Percentiles rank a stretch among this genome's conserved stretches.
phyloP scores from a whole-genome alignment of 164 flowering plant genomes.

The Chimonanthus praecox region DNA sequence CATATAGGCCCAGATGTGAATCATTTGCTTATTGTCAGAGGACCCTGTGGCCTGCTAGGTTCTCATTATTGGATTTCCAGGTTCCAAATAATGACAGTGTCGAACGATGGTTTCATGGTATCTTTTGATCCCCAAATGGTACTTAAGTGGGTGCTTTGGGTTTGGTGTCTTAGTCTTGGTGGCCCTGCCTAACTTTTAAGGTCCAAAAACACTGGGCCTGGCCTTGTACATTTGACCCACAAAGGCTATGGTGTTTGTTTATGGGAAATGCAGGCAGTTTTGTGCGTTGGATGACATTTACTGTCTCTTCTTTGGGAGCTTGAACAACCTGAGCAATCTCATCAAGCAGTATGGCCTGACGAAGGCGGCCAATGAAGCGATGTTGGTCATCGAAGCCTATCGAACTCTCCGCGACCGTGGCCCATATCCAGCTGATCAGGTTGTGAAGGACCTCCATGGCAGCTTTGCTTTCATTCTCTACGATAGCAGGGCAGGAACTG shows the following conservation, averaged over 20 bases:
- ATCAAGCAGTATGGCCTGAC: slow-evolving; percentile 74
- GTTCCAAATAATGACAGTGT: no score
- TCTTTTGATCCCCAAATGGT: no score
- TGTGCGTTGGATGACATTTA: slow-evolving; percentile 76
- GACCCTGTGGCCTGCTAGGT: no score
- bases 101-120: no score
- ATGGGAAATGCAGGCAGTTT: slow-evolving; percentile 48
- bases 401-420: slow-evolving; percentile 81
- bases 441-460: slow-evolving; percentile 79
- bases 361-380: slow-evolving; percentile 65
- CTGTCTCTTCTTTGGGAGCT: slow-evolving; percentile 69
- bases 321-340: slow-evolving; percentile 61
- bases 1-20: no score
- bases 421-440: slow-evolving; percentile 94
- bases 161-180: no score
- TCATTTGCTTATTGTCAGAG: no score
- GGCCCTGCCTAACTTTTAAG: no score
- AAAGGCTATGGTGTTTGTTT: background rate
- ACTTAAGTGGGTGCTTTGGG: no score
- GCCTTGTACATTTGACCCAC: no score
- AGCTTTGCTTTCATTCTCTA: slow-evolving; percentile 80
- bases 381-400: slow-evolving; percentile 79
- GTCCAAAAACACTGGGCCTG: no score
- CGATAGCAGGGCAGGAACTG: slow-evolving; percentile 58
- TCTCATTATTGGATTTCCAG: no score